Evolutionary conservation across 495 filamentous ascomycete genomes (phyloP), one percentile per base, ranked within the genome.

Genomic region (Articulospora tetracladia): DNA sequence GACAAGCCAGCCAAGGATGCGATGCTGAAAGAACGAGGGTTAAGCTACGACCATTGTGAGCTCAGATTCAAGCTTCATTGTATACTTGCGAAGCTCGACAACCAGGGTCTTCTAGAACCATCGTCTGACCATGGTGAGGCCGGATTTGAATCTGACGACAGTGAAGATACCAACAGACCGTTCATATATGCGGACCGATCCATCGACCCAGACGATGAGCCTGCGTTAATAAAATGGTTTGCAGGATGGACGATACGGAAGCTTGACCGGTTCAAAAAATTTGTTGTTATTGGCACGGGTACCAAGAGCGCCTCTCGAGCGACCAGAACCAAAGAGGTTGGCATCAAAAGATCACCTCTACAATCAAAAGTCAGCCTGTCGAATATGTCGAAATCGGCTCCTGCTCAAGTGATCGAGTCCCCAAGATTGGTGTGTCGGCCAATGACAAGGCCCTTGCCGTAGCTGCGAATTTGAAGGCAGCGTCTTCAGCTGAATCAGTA

Each of bases 181-280:
- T 63, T 82, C 12, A 57, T 75, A 7, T 78, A 73, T 64, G 76
- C 76, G 2, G 69, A 72, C 48, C 47, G 63, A 2, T 65, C 63
- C 17, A 79, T 83, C 50, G 77, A 82, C 52, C 72, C 73, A 3
- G 79, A 78, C 53, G 77, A 83, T 58, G 80, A 83, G 58, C 73
- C 79, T 61, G 77, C 73, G 41, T 61, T 82, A 2, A 72, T 82
- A 0, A 77, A 80, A 49, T 81, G 75, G 75, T 82, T 80, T 56
- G 79, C 79, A 19, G 78, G 72, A 69, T 83, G 80, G 80, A 68
- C 79, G n/a, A 69, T 63, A 19, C 3, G 69, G 57, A 73, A 77
- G 28, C 64, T 76, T 8, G 77, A 82, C 54, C 70, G 68, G 51
- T 80, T 72, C 57, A 73, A 75, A 19, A 76, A 73, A 61, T 79